Evolutionary conservation across 2,329 filamentous ascomycete genomes (phyloP), one percentile per base, ranked within the genome.

Genomic region (Xylariaceae sp.): DNA sequence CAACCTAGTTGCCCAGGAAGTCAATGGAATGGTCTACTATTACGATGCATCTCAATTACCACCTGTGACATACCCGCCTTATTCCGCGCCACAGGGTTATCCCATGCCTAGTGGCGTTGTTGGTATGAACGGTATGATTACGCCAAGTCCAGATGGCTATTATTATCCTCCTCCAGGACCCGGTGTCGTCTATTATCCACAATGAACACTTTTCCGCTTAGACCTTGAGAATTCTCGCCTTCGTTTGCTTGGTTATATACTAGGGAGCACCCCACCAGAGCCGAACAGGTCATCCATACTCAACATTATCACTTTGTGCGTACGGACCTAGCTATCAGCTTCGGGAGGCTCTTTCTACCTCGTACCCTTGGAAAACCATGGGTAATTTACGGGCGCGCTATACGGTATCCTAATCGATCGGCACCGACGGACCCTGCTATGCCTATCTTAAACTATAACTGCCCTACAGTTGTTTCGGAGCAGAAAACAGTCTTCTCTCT

Each of bases 1-100:
- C 18, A 83, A 79, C 61, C 72, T 86, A 42, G 83, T 89, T 46
- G 91, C 91, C 0, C 93, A 97, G 72, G 93, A 98, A 76, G 87
- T 88, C 61, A 96, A 96, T 65, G 95, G 95, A 59, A 98, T 96
- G 83, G 92, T 96, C 0, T 98, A 96, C 73, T 99, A 96, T 71
- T 93, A 92, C 67, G 90, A 96, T 69, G 82, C 90, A 7, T 82
- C 87, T n/a, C 88, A 92, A 69, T 77, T 93, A 46, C 78, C 84
- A 21, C 76, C 82, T 0, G 77, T 84, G 61, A 70, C 76, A 19
- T 84, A 83, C 61, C 75, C 78, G 26, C 54, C 75, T 0, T 83
- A 81, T 60, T 76, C 79, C 52, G 69, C 79, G 6, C 71, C 79
- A 40, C 81, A 79, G 56, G 70, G 78, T 52, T 90, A 87, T 52